Evolutionary conservation across 2,329 filamentous ascomycete genomes (phyloP).

Genomic region (Sordariomycetes sp.): DNA sequence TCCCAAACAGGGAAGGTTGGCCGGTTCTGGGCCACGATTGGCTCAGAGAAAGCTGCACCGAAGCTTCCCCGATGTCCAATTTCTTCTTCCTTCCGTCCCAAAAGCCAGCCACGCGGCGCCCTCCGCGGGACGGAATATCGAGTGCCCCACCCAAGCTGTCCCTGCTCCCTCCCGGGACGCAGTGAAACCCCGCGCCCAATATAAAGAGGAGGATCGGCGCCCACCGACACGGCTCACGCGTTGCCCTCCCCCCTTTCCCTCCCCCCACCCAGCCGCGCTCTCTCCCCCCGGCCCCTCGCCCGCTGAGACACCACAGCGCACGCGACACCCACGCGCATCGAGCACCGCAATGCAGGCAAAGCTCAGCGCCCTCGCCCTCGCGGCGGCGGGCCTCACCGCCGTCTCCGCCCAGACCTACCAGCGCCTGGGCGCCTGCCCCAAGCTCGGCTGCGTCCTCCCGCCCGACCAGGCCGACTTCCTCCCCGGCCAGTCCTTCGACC

Average conservation of each 20-base stretch:
- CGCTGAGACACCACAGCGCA: background rate
- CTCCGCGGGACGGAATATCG: background rate
- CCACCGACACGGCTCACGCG: background rate
- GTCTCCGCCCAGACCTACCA: constrained; percentile 48
- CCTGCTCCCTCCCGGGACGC: background rate
- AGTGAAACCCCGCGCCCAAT: background rate
- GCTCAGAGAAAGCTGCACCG: background rate
- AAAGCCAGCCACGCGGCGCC: background rate
- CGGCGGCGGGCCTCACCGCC: constrained; percentile 19
- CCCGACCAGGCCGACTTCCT: constrained; percentile 68
- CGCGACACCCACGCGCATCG: background rate
- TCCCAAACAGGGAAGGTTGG: background rate
- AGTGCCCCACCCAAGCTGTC: background rate
- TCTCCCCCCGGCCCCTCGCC: background rate
- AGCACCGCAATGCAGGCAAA: constrained; percentile 21
- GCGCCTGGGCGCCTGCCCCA: constrained; percentile 47
- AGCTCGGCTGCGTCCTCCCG: constrained; percentile 48
- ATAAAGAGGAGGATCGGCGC: background rate
- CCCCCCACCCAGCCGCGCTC: background rate
- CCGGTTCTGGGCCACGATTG: background rate
- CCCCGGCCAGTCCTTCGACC: constrained; percentile 74
- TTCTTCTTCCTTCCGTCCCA: background rate
- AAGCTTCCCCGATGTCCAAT: background rate
- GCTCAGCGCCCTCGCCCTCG: constrained; percentile 19
- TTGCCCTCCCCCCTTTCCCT: background rate